Evolutionary conservation across 2,329 filamentous ascomycete species (phyloP).

Genomic region (Fusarium continuum): DNA sequence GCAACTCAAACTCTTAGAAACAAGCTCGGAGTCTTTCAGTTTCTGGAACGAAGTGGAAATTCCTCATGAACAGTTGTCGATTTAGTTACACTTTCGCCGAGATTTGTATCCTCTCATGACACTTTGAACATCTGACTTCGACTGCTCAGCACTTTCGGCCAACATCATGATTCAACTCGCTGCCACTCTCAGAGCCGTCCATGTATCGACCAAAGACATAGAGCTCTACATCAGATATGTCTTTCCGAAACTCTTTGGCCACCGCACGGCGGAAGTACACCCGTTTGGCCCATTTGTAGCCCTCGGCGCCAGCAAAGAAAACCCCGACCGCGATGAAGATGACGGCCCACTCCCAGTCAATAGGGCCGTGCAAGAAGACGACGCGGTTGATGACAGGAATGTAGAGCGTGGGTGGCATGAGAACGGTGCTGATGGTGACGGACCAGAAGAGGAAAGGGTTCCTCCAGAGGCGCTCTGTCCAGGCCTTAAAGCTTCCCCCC

Average conservation of each 20-base stretch:
- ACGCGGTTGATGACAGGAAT: constrained; percentile 72
- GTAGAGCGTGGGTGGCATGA: constrained; percentile 69
- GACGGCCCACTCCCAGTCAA: constrained; percentile 75
- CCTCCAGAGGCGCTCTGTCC: constrained; percentile 63
- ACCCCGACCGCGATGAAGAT: constrained; percentile 68
- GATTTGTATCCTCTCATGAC: not conserved
- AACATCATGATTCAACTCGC: constrained; percentile 17
- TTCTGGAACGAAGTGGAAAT: too few relatives aligned
- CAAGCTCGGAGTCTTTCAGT: too few relatives aligned
- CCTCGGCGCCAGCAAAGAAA: constrained; percentile 72
- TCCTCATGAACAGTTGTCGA: too few relatives aligned
- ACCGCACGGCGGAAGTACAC: constrained; percentile 56
- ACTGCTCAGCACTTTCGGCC: constrained; percentile 4
- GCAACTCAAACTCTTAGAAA: too few relatives aligned
- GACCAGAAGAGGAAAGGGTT: constrained; percentile 64
- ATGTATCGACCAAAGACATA: constrained; percentile 33
- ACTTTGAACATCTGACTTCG: not conserved
- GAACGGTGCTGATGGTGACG: constrained; percentile 62
- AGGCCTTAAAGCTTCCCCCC: constrained; percentile 56
- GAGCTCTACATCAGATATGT: constrained; percentile 35
- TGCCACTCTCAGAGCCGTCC: constrained; percentile 12
- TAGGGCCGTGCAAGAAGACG: constrained; percentile 73
- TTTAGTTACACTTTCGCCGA: not conserved
- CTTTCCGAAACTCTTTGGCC: constrained; percentile 35
- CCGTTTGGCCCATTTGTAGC: constrained; percentile 74